Conservation (phyloP, 2,329 filamentous ascomycete genomes). For the Celoporthe dispersa region DNA sequence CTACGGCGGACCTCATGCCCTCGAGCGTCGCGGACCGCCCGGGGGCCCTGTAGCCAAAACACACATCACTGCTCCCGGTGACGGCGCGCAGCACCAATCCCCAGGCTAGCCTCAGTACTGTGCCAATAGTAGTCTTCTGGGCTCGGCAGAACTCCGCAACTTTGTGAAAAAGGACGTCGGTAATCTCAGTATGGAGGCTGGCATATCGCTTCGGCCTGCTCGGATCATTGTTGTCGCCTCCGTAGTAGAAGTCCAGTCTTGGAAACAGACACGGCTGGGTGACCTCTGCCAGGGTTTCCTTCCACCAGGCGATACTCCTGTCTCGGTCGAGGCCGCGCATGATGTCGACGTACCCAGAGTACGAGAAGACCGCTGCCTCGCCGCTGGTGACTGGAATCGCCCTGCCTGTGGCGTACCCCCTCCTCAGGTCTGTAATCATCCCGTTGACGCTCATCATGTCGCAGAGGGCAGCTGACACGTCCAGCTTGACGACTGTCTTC, state of each 20-base stretch:
- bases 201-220: slow-evolving; percentile 37
- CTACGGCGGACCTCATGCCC: slow-evolving; percentile 48
- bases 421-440: slow-evolving; percentile 52
- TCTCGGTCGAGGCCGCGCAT: slow-evolving; percentile 39
- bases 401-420: slow-evolving; percentile 47
- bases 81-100: slow-evolving; percentile 60
- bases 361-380: slow-evolving; percentile 40
- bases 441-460: slow-evolving; percentile 53
- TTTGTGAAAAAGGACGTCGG: slow-evolving; percentile 46
- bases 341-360: slow-evolving; percentile 45
- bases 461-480: slow-evolving; percentile 56
- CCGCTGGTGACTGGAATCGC: slow-evolving; percentile 35
- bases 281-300: slow-evolving; percentile 42
- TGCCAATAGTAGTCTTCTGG: slow-evolving; percentile 49
- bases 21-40: slow-evolving; percentile 50
- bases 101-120: slow-evolving; percentile 64
- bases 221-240: slow-evolving; percentile 19
- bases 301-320: slow-evolving; percentile 52
- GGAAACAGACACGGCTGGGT: slow-evolving; percentile 52
- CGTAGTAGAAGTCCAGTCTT: slow-evolving; percentile 38
- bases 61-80: slow-evolving; percentile 54
- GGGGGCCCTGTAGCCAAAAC: slow-evolving; percentile 57
- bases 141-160: slow-evolving; percentile 50
- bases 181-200: slow-evolving; percentile 42
- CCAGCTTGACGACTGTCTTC: slow-evolving; percentile 53